Percentiles rank a stretch among this genome's conserved stretches.
These are phyloP conservation scores for Zymoseptoria ardabiliae DNA, from an alignment of 2,329 filamentous ascomycete species.

Conservation along the genomic window DNA sequence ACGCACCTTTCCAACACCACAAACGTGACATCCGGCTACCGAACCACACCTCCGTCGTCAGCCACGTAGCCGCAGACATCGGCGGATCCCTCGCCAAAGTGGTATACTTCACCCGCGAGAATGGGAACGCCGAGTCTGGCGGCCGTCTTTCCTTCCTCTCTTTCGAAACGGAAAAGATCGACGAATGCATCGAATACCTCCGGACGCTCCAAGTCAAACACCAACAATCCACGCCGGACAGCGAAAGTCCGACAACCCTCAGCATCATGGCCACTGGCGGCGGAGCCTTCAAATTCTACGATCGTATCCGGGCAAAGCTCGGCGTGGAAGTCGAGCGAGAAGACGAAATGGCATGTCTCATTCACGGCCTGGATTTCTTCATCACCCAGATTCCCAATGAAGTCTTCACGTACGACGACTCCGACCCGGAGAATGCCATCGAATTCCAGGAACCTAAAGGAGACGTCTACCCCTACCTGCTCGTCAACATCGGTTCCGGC, in stretches of 20 bases:
- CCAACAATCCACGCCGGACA: conserved; percentile 37
- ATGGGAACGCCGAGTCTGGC: conserved; percentile 55
- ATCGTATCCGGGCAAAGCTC: conserved; percentile 74
- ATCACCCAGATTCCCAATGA: conserved; percentile 96
- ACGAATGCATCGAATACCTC: conserved; percentile 90
- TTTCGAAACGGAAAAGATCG: conserved; percentile 92
- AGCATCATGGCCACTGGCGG: conserved; percentile 95
- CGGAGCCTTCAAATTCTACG: conserved; percentile 94
- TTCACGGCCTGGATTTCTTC: conserved; percentile 92
- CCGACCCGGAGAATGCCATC: conserved; percentile 63
- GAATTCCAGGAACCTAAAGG: conserved; percentile 68
- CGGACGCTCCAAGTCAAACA: conserved; percentile 77
- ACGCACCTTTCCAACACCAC: conserved; percentile 58
- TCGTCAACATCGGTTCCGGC: conserved; percentile 96
- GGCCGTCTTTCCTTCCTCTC: conserved; percentile 90
- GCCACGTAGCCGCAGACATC: conserved; percentile 97
- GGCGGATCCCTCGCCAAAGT: conserved; percentile 93
- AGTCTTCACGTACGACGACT: conserved; percentile 93
- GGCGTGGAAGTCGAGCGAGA: conserved; percentile 84
- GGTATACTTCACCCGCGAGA: conserved; percentile 90
- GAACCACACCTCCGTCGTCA: conserved; percentile 90
- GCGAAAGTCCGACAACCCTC: conserved; percentile 46
- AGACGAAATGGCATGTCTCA: conserved; percentile 98
- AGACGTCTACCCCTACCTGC: conserved; percentile 92
- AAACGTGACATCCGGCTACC: conserved; percentile 92